phyloP scores from a whole-genome alignment of 192 early-diverging fungal genomes.

The Neocallimastix lanati region DNA sequence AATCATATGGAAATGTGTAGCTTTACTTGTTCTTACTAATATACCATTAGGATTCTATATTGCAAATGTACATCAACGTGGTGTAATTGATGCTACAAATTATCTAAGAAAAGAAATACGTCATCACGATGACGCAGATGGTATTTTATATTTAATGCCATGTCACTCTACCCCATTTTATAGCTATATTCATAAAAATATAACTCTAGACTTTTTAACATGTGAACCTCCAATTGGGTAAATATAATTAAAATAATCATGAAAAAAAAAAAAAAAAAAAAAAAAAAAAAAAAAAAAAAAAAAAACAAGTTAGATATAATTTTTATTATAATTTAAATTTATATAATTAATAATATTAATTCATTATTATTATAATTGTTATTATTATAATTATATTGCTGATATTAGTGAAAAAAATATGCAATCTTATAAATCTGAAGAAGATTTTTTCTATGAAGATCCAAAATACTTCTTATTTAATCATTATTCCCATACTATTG shows the following conservation, averaged over 20 bases:
- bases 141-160: conserved; percentile 75
- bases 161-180: conserved; percentile 96
- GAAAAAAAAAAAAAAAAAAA: neutral
- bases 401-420: neutral
- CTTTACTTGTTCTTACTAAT: conserved; percentile 43
- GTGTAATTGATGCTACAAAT: conserved; percentile 69
- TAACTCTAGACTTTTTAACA: conserved; percentile 43
- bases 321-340: no score
- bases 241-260: neutral
- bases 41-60: conserved; percentile 50
- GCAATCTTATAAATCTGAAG: neutral
- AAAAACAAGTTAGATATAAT: no score
- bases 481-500: neutral
- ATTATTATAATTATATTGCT: no score
- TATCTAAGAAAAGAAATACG: conserved; percentile 38
- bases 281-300: no score
- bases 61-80: conserved; percentile 68
- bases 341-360: no score
- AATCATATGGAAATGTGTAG: neutral
- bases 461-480: neutral
- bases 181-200: conserved; percentile 48
- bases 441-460: neutral
- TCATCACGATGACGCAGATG: conserved; percentile 1
- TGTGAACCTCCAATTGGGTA: conserved; percentile 76
- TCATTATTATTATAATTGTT: no score